phyloP scores from a whole-genome alignment of 306 rosid species.

The Glycine latifolia region DNA sequence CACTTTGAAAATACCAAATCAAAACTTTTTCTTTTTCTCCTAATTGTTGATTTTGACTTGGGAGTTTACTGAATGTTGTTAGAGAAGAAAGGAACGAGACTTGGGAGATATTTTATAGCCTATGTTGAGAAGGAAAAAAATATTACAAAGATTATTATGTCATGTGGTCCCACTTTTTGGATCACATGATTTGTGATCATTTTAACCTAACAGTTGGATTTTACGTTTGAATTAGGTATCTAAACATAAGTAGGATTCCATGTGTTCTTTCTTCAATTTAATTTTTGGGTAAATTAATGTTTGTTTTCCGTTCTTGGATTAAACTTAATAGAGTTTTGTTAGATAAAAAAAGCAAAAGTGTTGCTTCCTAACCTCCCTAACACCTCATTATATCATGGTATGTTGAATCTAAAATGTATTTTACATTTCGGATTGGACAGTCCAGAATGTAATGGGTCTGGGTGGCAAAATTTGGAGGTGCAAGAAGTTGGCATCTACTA shows the following conservation, averaged over 20 bases:
- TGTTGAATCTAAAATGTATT: too few species aligned
- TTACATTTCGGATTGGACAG: too few species aligned
- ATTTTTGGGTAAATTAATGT: slow-evolving; percentile 48
- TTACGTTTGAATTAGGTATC: slow-evolving; percentile 61
- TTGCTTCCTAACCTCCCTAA: too few species aligned
- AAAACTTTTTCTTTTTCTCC: too few species aligned
- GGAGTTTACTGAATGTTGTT: too few species aligned
- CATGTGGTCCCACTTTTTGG: slow-evolving; percentile 34
- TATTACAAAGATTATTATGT: slow-evolving; percentile 25
- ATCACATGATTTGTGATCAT: slow-evolving; percentile 19
- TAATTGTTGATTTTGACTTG: too few species aligned
- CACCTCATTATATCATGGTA: too few species aligned
- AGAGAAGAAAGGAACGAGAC: background rate
- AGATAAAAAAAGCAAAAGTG: slow-evolving; percentile 61
- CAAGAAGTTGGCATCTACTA: too few species aligned
- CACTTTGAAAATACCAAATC: too few species aligned
- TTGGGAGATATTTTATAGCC: slow-evolving; percentile 7
- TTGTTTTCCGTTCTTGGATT: slow-evolving; percentile 41
- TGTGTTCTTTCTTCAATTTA: slow-evolving; percentile 55
- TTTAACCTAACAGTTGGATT: slow-evolving; percentile 49
- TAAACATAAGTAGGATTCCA: slow-evolving; percentile 49
- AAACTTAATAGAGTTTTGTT: slow-evolving; percentile 34
- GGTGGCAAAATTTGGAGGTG: too few species aligned
- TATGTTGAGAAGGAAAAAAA: background rate
- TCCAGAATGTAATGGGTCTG: too few species aligned